Evolutionary conservation across 2,329 filamentous ascomycete species (phyloP).

Genomic region (Xylariaceae sp.): DNA sequence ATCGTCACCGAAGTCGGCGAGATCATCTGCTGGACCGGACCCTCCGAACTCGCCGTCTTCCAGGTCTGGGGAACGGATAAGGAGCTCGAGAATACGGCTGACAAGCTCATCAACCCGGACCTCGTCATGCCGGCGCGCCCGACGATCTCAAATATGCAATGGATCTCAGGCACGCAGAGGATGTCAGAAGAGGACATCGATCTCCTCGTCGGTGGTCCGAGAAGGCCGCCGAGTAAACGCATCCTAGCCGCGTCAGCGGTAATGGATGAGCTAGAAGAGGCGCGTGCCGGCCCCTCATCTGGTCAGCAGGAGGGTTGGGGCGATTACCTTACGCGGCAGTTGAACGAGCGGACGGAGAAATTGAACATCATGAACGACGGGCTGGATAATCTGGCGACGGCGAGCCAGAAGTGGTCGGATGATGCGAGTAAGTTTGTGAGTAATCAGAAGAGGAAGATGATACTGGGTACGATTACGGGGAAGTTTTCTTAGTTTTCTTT

Average conservation of each 20-base stretch:
- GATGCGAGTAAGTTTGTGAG: conserved; percentile 83
- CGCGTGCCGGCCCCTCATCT: conserved; percentile 34
- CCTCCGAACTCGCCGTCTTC: conserved; percentile 77
- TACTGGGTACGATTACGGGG: conserved; percentile 64
- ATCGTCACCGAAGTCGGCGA: conserved; percentile 73
- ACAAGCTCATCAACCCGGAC: conserved; percentile 73
- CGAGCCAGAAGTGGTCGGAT: conserved; percentile 76
- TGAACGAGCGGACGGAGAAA: conserved; percentile 87
- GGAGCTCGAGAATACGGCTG: conserved; percentile 56
- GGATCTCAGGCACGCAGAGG: conserved; percentile 93
- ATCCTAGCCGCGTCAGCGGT: conserved; percentile 76
- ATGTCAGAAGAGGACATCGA: conserved; percentile 85
- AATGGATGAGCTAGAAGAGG: conserved; percentile 57
- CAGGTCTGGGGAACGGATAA: conserved; percentile 77
- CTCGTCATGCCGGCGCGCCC: conserved; percentile 71
- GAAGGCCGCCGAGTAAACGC: conserved; percentile 80
- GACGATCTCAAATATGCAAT: conserved; percentile 92
- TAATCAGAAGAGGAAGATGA: conserved; percentile 79
- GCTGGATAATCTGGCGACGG: conserved; percentile 76
- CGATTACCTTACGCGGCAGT: conserved; percentile 77
- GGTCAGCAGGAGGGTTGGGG: conserved; percentile 57
- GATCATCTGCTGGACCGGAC: conserved; percentile 81
- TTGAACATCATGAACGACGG: conserved; percentile 76
- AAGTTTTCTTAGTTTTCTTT: conserved; percentile 42
- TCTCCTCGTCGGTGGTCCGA: conserved; percentile 80